Conservation (phyloP, 805 yeast species). For the Barnettozyma sp. region DNA sequence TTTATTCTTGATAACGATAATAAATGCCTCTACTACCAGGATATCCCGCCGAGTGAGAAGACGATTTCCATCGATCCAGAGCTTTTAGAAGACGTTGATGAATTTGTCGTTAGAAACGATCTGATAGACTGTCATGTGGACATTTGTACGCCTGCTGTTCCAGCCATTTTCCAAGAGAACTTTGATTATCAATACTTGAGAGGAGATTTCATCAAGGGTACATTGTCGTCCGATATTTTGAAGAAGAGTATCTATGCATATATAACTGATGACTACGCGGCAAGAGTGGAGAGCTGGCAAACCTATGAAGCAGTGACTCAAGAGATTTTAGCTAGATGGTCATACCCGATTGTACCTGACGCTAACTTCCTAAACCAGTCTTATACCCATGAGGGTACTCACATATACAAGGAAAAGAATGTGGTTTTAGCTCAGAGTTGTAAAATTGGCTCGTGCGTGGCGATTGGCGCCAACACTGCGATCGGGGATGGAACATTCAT, state of each 20-base stretch:
- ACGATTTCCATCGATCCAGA: conserved; percentile 75
- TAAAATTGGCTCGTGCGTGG: conserved; percentile 69
- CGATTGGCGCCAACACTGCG: conserved; percentile 69
- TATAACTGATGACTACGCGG: conserved; percentile 73
- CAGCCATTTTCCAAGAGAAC: conserved; percentile 92
- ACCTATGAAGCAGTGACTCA: conserved; percentile 89
- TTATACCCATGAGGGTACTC: conserved; percentile 74
- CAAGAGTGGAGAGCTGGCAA: conserved; percentile 92
- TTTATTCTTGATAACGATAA: conserved; percentile 70
- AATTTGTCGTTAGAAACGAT: conserved; percentile 80
- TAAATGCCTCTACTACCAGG: conserved; percentile 80
- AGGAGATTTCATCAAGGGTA: conserved; percentile 85
- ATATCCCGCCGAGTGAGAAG: conserved; percentile 48
- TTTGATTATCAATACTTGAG: conserved; percentile 89
- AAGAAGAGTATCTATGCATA: conserved; percentile 89
- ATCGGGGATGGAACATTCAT: conserved; percentile 72
- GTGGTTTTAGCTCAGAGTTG: conserved; percentile 94
- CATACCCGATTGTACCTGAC: conserved; percentile 88
- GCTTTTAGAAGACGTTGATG: conserved; percentile 63
- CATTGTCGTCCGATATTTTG: conserved; percentile 80
- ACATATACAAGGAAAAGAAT: conserved; percentile 81
- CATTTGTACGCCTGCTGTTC: conserved; percentile 90
- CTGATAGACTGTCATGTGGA: conserved; percentile 95
- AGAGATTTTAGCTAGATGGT: conserved; percentile 86
- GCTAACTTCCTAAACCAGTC: conserved; percentile 68